Evolutionary conservation across 225 moss, liverwort and hornwort genomes (phyloP), one percentile per base, ranked within the genome.

Genomic region (Marchantia polymorpha): DNA sequence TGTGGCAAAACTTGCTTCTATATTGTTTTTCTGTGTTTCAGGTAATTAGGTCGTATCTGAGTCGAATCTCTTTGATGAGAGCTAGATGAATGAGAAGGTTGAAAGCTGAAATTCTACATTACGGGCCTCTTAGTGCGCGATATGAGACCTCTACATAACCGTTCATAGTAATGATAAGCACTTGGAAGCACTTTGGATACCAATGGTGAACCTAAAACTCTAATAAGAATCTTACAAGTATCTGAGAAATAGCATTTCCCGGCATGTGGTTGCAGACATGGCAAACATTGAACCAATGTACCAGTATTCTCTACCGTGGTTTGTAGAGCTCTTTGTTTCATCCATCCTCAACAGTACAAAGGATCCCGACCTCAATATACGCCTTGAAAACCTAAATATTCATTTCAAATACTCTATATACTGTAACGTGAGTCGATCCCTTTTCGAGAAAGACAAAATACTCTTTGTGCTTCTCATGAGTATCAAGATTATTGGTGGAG

Each of bases 251-350:
- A 31, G 3, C 5, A 39, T 39, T 56, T 55, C 12, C 27, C 16
- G 29, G 15, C 30, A 6, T 74, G 14, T 69, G 47, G 15, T 15
- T 78, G 82, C 88, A 95, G 93, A 93, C 52, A 92, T 95, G 95
- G 89, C 91, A 81, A 95, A 95, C 15, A 95, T 95, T 1, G 95
- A 95, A 71, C 92, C 95, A 0, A 93, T 95, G 95, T 95, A 95
- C 78, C 95, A 95, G 78, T 95, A 95, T 83, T 95, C 95, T 0
- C 87, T 95, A 61, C 90, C 90, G 26, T 95, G 95, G 93, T 95
- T 95, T 83, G 89, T 87, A 0, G 91, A 89, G 76, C 83, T 95
- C 48, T 95, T 95, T 66, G 69, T 90, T 6, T 80, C 77, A 46
- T 93, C 95, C 30, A 95, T 93, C 49, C 30, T 77, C 2, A 86